A percentile compares a stretch with the other conserved stretches of the same genome.
Conservation (phyloP, 371 early-diverging fungal genomes). For the Mucor lusitanicus region DNA sequence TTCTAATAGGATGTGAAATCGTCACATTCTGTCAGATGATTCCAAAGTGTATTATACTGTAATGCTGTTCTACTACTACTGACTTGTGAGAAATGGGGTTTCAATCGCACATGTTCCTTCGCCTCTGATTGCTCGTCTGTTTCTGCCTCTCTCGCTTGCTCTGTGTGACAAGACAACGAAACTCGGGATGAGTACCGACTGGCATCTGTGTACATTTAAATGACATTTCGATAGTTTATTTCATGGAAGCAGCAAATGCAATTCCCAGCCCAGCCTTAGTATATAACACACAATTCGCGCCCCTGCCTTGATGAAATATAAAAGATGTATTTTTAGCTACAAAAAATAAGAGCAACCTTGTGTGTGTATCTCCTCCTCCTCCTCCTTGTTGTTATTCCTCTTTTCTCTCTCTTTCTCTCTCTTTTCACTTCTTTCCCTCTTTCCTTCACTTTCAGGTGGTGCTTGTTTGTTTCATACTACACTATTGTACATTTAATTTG, state of each 20-base stretch:
- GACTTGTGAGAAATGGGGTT: too few species aligned
- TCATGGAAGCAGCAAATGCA: too few species aligned
- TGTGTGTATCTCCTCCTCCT: not conserved
- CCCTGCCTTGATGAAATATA: slow-evolving; percentile 7
- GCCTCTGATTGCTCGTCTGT: not conserved
- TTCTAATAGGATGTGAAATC: not conserved
- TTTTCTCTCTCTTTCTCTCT: not conserved
- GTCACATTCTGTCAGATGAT: slow-evolving; percentile 14
- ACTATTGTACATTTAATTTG: not conserved
- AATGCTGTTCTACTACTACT: too few species aligned
- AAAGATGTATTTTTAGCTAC: too few species aligned
- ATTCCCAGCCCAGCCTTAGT: too few species aligned
- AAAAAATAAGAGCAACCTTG: not conserved
- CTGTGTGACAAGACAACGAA: not conserved
- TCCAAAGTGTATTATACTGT: not conserved
- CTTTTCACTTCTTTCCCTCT: not conserved
- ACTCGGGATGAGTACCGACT: slow-evolving; percentile 12
- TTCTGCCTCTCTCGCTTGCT: not conserved
- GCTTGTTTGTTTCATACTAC: not conserved
- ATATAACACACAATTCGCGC: not conserved
- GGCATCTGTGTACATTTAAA: not conserved
- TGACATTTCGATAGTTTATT: too few species aligned
- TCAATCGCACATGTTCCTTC: not conserved
- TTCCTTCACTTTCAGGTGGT: not conserved
- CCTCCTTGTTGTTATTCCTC: not conserved